These are phyloP conservation scores for Schizonepeta tenuifolia DNA, from an alignment of 257 asterid species.

Conservation along the genomic window DNA sequence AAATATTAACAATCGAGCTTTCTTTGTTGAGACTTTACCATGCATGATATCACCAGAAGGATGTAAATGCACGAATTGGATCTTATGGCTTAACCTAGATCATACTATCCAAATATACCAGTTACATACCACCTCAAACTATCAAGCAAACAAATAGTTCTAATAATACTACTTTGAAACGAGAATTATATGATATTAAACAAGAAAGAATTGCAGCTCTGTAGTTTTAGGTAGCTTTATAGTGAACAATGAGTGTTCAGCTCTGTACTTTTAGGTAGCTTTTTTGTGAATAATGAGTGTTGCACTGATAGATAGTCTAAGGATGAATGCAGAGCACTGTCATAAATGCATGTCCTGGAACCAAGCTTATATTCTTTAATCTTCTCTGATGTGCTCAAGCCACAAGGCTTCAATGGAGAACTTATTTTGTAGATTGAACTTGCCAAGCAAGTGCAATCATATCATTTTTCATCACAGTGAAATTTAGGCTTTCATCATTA, in stretches of 20 bases:
- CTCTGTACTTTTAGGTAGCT: not conserved
- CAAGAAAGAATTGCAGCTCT: constrained; percentile 8
- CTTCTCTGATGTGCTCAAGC: constrained; percentile 11
- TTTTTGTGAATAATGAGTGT: constrained; percentile 7
- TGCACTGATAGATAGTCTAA: not conserved
- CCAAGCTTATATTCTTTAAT: constrained; percentile 17
- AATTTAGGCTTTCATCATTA: constrained; percentile 15
- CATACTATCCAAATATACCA: constrained; percentile 8
- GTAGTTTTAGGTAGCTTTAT: constrained; percentile 1
- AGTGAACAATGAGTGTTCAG: constrained; percentile 11
- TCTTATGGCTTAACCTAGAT: constrained; percentile 12
- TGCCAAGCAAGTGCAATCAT: constrained; percentile 18
- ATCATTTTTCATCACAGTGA: constrained; percentile 2
- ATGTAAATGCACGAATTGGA: not conserved
- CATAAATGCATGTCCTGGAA: not conserved
- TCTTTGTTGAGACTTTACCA: constrained; percentile 23
- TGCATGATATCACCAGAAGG: not conserved
- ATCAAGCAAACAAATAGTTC: too few relatives aligned
- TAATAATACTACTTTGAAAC: not conserved
- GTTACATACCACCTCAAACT: not conserved
- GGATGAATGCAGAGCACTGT: constrained; percentile 4
- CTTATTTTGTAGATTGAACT: constrained; percentile 14
- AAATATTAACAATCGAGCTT: constrained; percentile 10
- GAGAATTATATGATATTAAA: not conserved
- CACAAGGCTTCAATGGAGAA: constrained; percentile 1